Conservation (phyloP, 1,139 yeast species). For the Diutina ranongensis region DNA sequence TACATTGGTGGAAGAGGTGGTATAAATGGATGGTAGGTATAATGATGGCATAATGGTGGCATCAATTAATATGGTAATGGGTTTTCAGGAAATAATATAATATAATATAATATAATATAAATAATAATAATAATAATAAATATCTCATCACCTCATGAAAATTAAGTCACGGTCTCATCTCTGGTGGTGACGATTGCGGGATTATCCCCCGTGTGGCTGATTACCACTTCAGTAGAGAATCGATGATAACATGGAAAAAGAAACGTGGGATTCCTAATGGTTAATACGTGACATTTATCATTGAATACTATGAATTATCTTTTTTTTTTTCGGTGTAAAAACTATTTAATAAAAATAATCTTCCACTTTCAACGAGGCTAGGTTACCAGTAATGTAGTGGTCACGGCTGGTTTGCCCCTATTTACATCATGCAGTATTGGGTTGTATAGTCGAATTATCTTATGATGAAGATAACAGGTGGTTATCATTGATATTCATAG, state of each 20-base stretch:
- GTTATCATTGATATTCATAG: not conserved
- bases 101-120: too few species aligned
- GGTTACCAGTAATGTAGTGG: not conserved
- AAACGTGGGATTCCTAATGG: not conserved
- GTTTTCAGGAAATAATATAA: not conserved
- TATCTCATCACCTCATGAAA: not conserved
- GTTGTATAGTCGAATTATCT: not conserved
- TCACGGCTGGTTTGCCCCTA: not conserved
- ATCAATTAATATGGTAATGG: not conserved
- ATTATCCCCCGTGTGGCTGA: not conserved
- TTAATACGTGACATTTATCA: not conserved
- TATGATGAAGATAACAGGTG: not conserved
- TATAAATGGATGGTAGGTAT: not conserved
- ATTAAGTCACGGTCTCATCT: not conserved
- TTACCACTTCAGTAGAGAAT: not conserved
- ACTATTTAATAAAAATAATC: too few species aligned
- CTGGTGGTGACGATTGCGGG: too few species aligned
- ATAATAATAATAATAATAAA: not conserved
- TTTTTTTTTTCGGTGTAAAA: too few species aligned
- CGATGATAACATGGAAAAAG: too few species aligned
- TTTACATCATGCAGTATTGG: not conserved
- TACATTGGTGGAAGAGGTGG: slow-evolving; percentile 5
- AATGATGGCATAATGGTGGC: not conserved
- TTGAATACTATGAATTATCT: too few species aligned
- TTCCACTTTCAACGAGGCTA: not conserved